phyloP scores from a whole-genome alignment of 2,329 filamentous ascomycete genomes.

The Aspergillus texensis region DNA sequence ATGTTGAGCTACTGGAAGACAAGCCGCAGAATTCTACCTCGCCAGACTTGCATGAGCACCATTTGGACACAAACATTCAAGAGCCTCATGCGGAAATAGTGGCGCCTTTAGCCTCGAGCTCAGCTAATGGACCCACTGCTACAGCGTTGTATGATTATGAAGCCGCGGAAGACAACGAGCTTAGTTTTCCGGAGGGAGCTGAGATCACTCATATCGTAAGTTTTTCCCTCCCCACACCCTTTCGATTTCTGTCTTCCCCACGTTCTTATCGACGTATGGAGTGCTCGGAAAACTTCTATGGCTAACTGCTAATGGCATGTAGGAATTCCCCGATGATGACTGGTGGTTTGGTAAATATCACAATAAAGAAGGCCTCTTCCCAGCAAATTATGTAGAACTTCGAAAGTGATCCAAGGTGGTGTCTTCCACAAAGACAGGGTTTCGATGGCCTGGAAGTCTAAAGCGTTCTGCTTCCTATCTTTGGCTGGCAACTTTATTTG shows the following conservation, averaged over 20 bases:
- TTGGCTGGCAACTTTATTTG: background rate
- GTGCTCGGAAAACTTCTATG: background rate
- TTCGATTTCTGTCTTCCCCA: background rate
- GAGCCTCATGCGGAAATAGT: slow-evolving; percentile 40
- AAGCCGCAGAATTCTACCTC: slow-evolving; percentile 36
- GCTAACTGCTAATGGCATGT: slow-evolving; percentile 27
- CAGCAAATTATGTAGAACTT: slow-evolving; percentile 52
- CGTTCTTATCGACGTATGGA: background rate
- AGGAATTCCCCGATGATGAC: slow-evolving; percentile 97
- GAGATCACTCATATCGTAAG: slow-evolving; percentile 76
- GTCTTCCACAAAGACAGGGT: background rate
- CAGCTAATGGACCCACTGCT: slow-evolving; percentile 63
- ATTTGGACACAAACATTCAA: slow-evolving; percentile 35
- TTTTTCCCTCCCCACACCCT: slow-evolving; percentile 22
- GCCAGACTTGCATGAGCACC: slow-evolving; percentile 35
- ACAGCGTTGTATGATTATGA: slow-evolving; percentile 94
- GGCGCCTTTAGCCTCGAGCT: slow-evolving; percentile 34
- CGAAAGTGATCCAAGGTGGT: slow-evolving; percentile 6
- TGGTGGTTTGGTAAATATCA: slow-evolving; percentile 95
- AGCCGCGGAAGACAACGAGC: slow-evolving; percentile 87
- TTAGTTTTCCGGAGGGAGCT: slow-evolving; percentile 86
- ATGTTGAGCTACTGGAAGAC: slow-evolving; percentile 81
- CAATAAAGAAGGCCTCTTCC: slow-evolving; percentile 80
- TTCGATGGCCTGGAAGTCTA: background rate
- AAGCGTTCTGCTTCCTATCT: background rate